These are phyloP conservation scores for Elsinoe necatrix DNA, from an alignment of 2,329 filamentous ascomycete species.

Conservation along the genomic window DNA sequence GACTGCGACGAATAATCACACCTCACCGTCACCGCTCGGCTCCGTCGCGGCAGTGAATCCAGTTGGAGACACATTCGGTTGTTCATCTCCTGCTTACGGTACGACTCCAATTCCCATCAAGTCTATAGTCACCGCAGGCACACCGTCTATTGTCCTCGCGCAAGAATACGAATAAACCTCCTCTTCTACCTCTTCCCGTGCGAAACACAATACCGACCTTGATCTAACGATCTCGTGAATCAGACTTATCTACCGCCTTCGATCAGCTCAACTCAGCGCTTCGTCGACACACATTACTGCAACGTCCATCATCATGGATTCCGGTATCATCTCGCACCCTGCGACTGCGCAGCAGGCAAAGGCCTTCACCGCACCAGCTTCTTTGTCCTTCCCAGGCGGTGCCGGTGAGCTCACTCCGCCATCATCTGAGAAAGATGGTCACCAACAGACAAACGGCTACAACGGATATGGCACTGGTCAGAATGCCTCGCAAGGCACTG, in stretches of 20 bases:
- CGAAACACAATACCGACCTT: neutral
- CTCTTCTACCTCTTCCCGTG: neutral
- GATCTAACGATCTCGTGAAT: constrained; percentile 10
- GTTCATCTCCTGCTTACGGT: constrained; percentile 80
- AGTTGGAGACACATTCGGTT: constrained; percentile 93
- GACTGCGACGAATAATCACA: constrained; percentile 14
- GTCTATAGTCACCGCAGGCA: constrained; percentile 14
- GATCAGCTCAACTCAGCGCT: constrained; percentile 21
- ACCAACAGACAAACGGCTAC: constrained; percentile 41
- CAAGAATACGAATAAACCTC: constrained; percentile 5
- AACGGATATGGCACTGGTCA: constrained; percentile 42
- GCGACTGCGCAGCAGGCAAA: constrained; percentile 87
- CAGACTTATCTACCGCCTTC: constrained; percentile 17
- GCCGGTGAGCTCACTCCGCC: constrained; percentile 76
- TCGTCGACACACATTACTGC: constrained; percentile 22
- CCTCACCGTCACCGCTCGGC: constrained; percentile 19
- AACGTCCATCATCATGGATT: constrained; percentile 59
- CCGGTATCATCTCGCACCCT: constrained; percentile 73
- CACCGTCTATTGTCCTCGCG: constrained; percentile 15
- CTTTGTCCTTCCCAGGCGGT: constrained; percentile 82
- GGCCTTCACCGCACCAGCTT: constrained; percentile 87
- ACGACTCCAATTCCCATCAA: constrained; percentile 28
- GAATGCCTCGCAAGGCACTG: constrained; percentile 51
- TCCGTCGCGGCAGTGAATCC: constrained; percentile 35
- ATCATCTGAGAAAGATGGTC: constrained; percentile 59